These are phyloP conservation scores for Fusarium sacchari DNA, from an alignment of 2,329 filamentous ascomycete genomes.

Conservation along the genomic window DNA sequence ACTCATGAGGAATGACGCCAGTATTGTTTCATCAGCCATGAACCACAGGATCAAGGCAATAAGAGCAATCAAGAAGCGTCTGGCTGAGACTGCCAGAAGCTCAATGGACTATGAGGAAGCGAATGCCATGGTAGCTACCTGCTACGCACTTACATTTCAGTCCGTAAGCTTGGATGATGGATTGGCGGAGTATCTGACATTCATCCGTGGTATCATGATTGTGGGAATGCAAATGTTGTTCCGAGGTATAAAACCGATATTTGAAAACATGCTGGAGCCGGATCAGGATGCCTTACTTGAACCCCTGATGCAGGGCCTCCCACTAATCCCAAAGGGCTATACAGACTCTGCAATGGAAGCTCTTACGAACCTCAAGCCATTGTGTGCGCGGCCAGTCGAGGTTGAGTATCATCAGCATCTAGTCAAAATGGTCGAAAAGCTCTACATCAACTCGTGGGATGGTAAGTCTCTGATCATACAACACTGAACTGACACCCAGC, in stretches of 20 bases:
- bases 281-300: conserved; percentile 55
- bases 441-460: conserved; percentile 62
- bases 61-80: conserved; percentile 66
- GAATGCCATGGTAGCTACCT: conserved; percentile 68
- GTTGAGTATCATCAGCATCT: conserved; percentile 58
- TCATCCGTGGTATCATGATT: conserved; percentile 66
- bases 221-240: conserved; percentile 64
- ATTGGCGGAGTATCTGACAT: conserved; percentile 69
- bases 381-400: conserved; percentile 58
- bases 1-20: conserved; percentile 61
- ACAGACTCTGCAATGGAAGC: conserved; percentile 58
- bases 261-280: conserved; percentile 57
- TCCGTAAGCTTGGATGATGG: conserved; percentile 67
- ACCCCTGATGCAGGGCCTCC: conserved; percentile 57
- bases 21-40: conserved; percentile 67
- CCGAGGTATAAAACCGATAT: conserved; percentile 60
- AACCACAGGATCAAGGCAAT: conserved; percentile 73
- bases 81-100: conserved; percentile 55
- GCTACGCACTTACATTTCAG: conserved; percentile 68
- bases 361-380: conserved; percentile 54
- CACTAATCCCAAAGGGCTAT: conserved; percentile 57
- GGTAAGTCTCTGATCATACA: conserved; percentile 50
- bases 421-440: conserved; percentile 59
- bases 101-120: conserved; percentile 61
- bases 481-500: background rate